Conservation (phyloP, 1,284 basidiomycete species). For the Trametes polyzona region DNA sequence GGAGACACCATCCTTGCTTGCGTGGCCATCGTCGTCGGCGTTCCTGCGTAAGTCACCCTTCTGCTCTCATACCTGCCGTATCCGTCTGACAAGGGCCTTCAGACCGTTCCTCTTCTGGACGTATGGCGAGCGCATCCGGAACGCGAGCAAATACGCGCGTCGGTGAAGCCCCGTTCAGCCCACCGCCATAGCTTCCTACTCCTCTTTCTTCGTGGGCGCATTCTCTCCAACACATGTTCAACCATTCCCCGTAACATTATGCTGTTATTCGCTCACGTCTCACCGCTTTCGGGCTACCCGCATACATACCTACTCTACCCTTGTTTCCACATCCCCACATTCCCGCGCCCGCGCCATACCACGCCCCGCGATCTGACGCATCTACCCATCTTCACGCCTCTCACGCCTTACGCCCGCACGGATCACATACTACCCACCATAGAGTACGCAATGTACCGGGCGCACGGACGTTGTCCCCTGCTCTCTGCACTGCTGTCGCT, state of each 20-base stretch:
- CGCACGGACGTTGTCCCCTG: neutral
- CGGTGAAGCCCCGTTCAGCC: neutral
- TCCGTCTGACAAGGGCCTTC: neutral
- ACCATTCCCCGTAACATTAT: too few species aligned
- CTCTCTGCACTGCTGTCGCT: neutral
- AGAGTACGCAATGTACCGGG: neutral
- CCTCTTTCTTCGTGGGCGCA: neutral
- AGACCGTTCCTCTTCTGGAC: constrained; percentile 60
- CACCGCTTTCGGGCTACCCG: neutral
- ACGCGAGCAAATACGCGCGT: constrained; percentile 32
- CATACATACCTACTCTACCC: neutral
- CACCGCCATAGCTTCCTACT: neutral
- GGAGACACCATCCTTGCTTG: constrained; percentile 65
- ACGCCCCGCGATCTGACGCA: neutral
- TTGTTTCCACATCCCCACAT: too few species aligned
- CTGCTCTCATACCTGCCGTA: neutral
- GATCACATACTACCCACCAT: neutral
- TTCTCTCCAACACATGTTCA: neutral
- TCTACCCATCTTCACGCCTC: neutral
- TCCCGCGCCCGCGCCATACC: too few species aligned
- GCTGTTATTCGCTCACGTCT: neutral
- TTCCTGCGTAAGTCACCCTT: constrained; percentile 57
- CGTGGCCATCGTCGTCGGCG: constrained; percentile 59
- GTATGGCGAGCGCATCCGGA: constrained; percentile 51
- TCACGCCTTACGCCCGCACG: neutral